phyloP scores from a whole-genome alignment of 192 early-diverging fungal genomes.

The Paraglomus brasilianum region DNA sequence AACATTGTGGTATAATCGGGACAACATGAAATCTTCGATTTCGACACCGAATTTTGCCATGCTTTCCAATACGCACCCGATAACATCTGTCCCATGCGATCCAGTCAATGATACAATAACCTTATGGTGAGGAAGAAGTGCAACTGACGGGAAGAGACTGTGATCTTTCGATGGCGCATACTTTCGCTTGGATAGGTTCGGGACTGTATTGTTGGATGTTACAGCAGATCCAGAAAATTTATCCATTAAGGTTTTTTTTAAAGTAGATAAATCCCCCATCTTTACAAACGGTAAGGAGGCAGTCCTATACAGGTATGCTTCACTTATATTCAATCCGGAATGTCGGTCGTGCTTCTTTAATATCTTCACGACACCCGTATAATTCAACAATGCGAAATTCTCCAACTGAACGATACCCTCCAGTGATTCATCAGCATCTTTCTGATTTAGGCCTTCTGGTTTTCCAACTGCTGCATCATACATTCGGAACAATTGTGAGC shows the following conservation, averaged over 20 bases:
- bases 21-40: slow-evolving; percentile 86
- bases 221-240: slow-evolving; percentile 43
- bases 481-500: slow-evolving; percentile 33
- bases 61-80: slow-evolving; percentile 76
- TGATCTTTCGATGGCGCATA: slow-evolving; percentile 33
- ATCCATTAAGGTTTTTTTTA: slow-evolving; percentile 73
- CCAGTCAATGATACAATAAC: slow-evolving; percentile 81
- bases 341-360: slow-evolving; percentile 86
- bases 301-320: slow-evolving; percentile 61
- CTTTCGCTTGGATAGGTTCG: slow-evolving; percentile 35
- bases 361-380: slow-evolving; percentile 83
- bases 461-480: slow-evolving; percentile 33
- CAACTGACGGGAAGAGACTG: slow-evolving; percentile 50
- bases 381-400: slow-evolving; percentile 82
- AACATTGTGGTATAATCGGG: slow-evolving; percentile 90
- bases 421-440: slow-evolving; percentile 45
- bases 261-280: slow-evolving; percentile 56
- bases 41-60: slow-evolving; percentile 70
- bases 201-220: slow-evolving; percentile 34
- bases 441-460: slow-evolving; percentile 28
- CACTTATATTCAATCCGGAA: slow-evolving; percentile 71
- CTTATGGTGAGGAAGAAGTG: slow-evolving; percentile 64
- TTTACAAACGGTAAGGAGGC: slow-evolving; percentile 63
- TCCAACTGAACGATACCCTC: slow-evolving; percentile 70
- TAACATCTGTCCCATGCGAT: slow-evolving; percentile 90